Evolutionary conservation across 1,284 basidiomycete genomes (phyloP).

Genomic region (Schizopora paradoxa): DNA sequence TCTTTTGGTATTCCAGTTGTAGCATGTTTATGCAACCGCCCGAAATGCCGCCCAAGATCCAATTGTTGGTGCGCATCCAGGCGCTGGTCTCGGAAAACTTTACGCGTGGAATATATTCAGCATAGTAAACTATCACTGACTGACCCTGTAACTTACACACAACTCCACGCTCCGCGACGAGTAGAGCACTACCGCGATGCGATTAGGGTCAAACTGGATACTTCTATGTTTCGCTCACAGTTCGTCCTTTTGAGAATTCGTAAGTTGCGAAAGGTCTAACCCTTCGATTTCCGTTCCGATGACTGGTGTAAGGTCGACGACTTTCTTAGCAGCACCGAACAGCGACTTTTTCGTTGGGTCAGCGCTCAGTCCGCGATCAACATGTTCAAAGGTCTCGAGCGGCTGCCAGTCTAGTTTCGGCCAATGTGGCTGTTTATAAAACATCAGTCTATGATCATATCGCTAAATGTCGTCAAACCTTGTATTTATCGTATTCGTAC

Average conservation of each 20-base stretch:
- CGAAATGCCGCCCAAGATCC: constrained; percentile 66
- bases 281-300: constrained; percentile 23
- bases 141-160: constrained; percentile 44
- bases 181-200: constrained; percentile 43
- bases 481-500: constrained; percentile 58
- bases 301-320: constrained; percentile 21
- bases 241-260: constrained; percentile 23
- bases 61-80: constrained; percentile 67
- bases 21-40: constrained; percentile 78
- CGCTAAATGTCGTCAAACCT: constrained; percentile 34
- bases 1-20: constrained; percentile 71
- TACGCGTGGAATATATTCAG: constrained; percentile 27
- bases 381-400: constrained; percentile 50
- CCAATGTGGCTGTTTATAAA: constrained; percentile 48
- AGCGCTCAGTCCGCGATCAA: constrained; percentile 51
- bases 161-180: constrained; percentile 65
- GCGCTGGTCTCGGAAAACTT: constrained; percentile 71
- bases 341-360: constrained; percentile 20
- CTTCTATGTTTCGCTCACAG: constrained; percentile 13
- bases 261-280: constrained; percentile 21
- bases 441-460: constrained; percentile 5
- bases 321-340: constrained; percentile 20
- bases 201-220: constrained; percentile 12
- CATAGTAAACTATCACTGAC: background rate
- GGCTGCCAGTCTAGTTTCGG: constrained; percentile 63